Conservation (phyloP, 208 protist species). For the Wallacemonas sp. region DNA sequence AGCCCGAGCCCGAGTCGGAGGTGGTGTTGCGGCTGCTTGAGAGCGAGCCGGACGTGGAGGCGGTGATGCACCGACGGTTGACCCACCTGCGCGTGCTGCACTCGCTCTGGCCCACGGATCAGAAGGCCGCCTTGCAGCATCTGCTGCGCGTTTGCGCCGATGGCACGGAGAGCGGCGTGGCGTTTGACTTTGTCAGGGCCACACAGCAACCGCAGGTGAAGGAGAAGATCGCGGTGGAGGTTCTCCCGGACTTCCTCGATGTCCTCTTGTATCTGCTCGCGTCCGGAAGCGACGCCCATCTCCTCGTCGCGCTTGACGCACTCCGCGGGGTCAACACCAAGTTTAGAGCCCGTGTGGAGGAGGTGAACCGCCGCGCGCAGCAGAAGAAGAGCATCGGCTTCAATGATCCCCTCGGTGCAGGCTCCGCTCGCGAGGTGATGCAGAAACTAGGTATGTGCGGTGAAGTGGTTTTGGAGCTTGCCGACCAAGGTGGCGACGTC, state of each 20-base stretch:
- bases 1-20: conserved; percentile 21
- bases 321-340: conserved; percentile 60
- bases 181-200: conserved; percentile 67
- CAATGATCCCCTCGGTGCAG: conserved; percentile 41
- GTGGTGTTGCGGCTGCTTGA: conserved; percentile 37
- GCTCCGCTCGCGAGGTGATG: conserved; percentile 36
- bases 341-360: conserved; percentile 60
- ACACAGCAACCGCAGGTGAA: conserved; percentile 81
- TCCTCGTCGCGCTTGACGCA: conserved; percentile 54
- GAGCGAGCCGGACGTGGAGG: conserved; percentile 27
- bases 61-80: conserved; percentile 49
- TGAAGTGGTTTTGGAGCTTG: conserved; percentile 36
- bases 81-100: conserved; percentile 51
- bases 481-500: conserved; percentile 51
- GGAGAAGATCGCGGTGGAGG: conserved; percentile 58
- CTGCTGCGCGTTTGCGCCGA: conserved; percentile 44
- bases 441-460: conserved; percentile 41
- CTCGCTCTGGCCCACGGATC: conserved; percentile 59
- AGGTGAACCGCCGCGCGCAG: conserved; percentile 46
- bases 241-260: conserved; percentile 56
- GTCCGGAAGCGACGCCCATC: conserved; percentile 42
- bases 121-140: conserved; percentile 50
- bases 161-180: conserved; percentile 54
- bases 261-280: conserved; percentile 50
- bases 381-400: conserved; percentile 44